Conservation (phyloP, 345 rosid genomes). For the Corymbia maculata region DNA sequence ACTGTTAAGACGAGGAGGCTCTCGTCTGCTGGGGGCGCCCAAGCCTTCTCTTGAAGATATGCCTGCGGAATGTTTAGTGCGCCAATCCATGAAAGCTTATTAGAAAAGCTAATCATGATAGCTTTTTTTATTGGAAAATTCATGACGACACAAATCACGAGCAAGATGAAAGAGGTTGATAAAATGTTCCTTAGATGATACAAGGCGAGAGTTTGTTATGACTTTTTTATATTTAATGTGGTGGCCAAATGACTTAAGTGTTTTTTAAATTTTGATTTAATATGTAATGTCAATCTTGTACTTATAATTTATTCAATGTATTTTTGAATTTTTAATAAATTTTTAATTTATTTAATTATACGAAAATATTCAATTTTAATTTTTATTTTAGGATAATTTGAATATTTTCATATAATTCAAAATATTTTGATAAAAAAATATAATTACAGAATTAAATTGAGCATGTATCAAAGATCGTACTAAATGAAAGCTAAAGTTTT, state of each 20-base stretch:
- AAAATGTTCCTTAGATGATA: too few species aligned
- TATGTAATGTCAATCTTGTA: too few species aligned
- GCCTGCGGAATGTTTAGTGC: background rate
- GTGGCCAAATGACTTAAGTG: too few species aligned
- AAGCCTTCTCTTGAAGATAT: background rate
- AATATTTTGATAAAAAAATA: too few species aligned
- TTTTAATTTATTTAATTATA: background rate
- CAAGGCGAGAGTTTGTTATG: too few species aligned
- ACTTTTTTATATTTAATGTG: too few species aligned
- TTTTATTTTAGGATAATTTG: background rate
- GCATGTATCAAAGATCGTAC: too few species aligned
- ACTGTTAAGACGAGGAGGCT: background rate
- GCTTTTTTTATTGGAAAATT: background rate
- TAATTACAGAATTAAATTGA: too few species aligned
- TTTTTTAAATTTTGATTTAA: too few species aligned
- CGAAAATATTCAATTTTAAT: background rate
- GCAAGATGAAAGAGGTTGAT: too few species aligned
- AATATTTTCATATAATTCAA: background rate
- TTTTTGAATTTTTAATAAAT: background rate
- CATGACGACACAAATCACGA: too few species aligned
- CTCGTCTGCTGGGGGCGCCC: background rate
- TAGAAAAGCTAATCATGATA: accelerated
- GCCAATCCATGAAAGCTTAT: background rate
- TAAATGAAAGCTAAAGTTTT: too few species aligned
- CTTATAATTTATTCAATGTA: background rate